Evolutionary conservation across 768 basidiomycete genomes (phyloP).

Genomic region (Rhizopogon vulgaris): DNA sequence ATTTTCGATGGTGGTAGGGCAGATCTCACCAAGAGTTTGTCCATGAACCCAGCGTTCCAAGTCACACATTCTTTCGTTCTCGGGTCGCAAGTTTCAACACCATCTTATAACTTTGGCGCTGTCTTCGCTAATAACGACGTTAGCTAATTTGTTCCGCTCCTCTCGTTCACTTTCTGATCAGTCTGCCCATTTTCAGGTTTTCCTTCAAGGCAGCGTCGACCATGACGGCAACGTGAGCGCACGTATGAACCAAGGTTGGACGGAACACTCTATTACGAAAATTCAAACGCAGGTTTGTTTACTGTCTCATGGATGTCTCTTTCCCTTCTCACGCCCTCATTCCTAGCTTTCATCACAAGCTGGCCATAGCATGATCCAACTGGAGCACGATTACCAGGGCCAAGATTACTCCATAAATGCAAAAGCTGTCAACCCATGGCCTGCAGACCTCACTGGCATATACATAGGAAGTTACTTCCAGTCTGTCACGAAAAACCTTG

Average conservation of each 20-base stretch:
- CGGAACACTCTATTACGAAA: conserved; percentile 70
- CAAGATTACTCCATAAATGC: conserved; percentile 79
- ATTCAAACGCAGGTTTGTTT: conserved; percentile 73
- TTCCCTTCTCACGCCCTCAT: conserved; percentile 11
- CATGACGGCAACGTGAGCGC: conserved; percentile 88
- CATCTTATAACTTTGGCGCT: conserved; percentile 93
- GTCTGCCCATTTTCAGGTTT: conserved; percentile 45
- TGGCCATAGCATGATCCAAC: conserved; percentile 86
- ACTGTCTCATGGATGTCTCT: neutral
- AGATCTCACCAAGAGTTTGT: conserved; percentile 90
- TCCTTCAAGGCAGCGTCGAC: conserved; percentile 92
- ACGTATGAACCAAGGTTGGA: conserved; percentile 89
- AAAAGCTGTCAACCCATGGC: conserved; percentile 90
- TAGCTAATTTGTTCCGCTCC: conserved; percentile 7
- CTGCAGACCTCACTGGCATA: conserved; percentile 82
- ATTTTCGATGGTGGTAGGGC: conserved; percentile 97
- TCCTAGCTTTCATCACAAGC: conserved; percentile 64
- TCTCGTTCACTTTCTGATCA: conserved; percentile 20
- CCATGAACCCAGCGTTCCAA: conserved; percentile 94
- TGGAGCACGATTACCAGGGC: conserved; percentile 93
- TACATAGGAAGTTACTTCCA: conserved; percentile 91
- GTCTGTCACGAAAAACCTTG: conserved; percentile 85
- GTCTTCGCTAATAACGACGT: conserved; percentile 85
- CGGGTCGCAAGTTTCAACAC: conserved; percentile 76
- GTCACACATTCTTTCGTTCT: conserved; percentile 94